phyloP scores from a whole-genome alignment of 805 yeast genomes.

The Candida parachauliodes region DNA sequence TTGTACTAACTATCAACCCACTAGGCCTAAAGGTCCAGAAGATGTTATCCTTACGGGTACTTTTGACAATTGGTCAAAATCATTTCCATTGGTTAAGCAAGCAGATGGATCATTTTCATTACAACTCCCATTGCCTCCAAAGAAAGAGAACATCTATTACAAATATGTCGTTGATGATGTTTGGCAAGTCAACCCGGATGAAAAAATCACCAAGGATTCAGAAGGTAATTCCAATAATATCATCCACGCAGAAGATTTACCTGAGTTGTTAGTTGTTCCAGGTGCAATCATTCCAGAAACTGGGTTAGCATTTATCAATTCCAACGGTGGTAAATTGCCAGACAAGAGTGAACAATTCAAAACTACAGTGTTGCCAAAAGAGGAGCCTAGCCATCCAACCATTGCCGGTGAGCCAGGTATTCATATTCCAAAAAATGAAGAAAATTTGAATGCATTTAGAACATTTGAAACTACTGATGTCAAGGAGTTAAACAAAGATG shows the following conservation, averaged over 20 bases:
- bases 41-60: conserved; percentile 68
- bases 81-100: conserved; percentile 57
- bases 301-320: conserved; percentile 15
- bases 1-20: conserved; percentile 19
- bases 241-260: conserved; percentile 36
- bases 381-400: conserved; percentile 32
- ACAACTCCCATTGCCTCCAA: conserved; percentile 51
- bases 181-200: conserved; percentile 47
- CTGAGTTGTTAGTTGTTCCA: conserved; percentile 9
- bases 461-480: conserved; percentile 49
- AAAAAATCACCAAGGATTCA: conserved; percentile 43
- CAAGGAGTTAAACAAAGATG: conserved; percentile 46
- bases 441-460: conserved; percentile 61
- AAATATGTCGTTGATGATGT: conserved; percentile 70
- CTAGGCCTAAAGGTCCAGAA: conserved; percentile 43
- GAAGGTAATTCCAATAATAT: conserved; percentile 53
- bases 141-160: conserved; percentile 42
- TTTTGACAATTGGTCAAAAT: conserved; percentile 63
- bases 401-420: conserved; percentile 72
- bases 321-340: conserved; percentile 4
- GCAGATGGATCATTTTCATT: conserved; percentile 59
- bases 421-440: conserved; percentile 58
- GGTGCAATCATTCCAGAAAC: conserved; percentile 31
- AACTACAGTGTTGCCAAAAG: conserved; percentile 36
- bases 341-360: conserved; percentile 14